A percentile compares a stretch with the other conserved stretches of the same genome.
phyloP scores from a whole-genome alignment of 1,284 basidiomycete species.

The Puccinia horiana region DNA sequence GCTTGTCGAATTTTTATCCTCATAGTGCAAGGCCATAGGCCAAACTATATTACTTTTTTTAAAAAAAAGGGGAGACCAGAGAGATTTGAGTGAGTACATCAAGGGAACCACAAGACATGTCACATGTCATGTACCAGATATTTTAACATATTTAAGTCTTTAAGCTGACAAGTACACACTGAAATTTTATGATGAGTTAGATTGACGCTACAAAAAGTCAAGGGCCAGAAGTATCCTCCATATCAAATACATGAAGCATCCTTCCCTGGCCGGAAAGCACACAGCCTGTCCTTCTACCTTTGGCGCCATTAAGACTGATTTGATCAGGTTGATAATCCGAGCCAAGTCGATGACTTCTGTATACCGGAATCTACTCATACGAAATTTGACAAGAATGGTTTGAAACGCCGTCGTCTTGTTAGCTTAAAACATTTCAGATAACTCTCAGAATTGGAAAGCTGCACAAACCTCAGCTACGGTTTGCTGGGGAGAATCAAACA shows the following conservation, averaged over 20 bases:
- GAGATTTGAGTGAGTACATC: no score
- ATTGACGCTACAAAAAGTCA: background rate
- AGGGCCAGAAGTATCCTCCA: constrained; percentile 13
- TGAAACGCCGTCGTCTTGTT: background rate
- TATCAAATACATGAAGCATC: constrained; percentile 45
- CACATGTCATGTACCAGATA: no score
- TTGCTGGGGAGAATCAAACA: background rate
- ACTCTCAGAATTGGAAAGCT: background rate
- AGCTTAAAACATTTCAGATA: background rate
- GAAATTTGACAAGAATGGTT: background rate
- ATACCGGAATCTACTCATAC: constrained; percentile 26
- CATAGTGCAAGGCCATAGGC: no score
- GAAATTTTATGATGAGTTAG: no score
- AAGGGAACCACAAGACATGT: no score
- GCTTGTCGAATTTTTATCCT: no score
- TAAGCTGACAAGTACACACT: no score
- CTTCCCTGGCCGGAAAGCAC: constrained; percentile 42
- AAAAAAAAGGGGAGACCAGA: no score
- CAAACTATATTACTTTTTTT: no score
- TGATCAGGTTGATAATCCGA: constrained; percentile 35
- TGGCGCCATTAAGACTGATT: constrained; percentile 41
- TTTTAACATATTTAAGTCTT: no score
- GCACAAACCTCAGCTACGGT: background rate
- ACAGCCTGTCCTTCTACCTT: constrained; percentile 31
- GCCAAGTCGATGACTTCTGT: constrained; percentile 28